Evolutionary conservation across 2,329 filamentous ascomycete species (phyloP).

Genomic region (Talaromyces albobiverticillius): DNA sequence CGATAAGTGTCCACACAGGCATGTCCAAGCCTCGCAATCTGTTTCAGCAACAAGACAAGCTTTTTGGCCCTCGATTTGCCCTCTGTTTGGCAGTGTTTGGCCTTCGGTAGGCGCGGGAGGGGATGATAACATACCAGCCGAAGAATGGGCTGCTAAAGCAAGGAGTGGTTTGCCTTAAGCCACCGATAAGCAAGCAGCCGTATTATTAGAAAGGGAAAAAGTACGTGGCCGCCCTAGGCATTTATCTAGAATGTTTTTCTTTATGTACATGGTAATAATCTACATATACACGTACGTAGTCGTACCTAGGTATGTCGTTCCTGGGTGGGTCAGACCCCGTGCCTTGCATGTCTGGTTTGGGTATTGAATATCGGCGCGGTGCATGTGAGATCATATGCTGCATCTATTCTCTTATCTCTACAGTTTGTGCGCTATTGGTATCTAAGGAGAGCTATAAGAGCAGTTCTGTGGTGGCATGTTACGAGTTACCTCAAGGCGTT

Average conservation of each 20-base stretch:
- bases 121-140: neutral
- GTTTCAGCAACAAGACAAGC: conserved; percentile 2
- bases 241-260: too few species aligned
- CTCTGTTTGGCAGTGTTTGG: too few species aligned
- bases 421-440: neutral
- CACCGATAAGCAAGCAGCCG: neutral
- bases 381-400: conserved; percentile 2
- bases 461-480: neutral
- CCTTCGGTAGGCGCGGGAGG: neutral
- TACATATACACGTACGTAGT: neutral
- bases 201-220: neutral
- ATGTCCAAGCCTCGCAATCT: neutral
- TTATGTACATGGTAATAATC: neutral
- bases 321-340: neutral
- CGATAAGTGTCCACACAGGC: neutral
- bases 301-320: neutral
- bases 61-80: neutral
- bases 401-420: neutral
- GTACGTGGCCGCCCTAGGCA: too few species aligned
- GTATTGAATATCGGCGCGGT: neutral
- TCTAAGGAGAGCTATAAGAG: neutral
- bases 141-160: conserved; percentile 16
- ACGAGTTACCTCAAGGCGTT: too few species aligned
- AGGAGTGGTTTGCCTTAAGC: neutral
- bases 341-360: conserved; percentile 13